These are phyloP conservation scores for Boletus pseudopeckii DNA, from an alignment of 768 basidiomycete genomes.

Conservation along the genomic window DNA sequence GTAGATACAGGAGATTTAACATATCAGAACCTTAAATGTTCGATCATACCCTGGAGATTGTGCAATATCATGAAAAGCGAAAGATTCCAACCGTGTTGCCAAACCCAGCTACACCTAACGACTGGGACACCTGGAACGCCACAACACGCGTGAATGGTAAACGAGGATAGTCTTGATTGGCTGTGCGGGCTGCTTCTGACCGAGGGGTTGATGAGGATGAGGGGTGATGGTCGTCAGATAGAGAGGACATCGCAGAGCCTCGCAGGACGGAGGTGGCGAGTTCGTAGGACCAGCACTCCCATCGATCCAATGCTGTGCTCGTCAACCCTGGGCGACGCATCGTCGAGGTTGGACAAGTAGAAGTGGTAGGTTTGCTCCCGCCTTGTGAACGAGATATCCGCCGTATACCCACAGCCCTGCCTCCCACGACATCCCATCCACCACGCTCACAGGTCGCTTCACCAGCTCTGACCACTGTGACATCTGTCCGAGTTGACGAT, in stretches of 20 bases:
- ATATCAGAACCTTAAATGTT: neutral
- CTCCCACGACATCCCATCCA: conserved; percentile 64
- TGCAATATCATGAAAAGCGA: conserved; percentile 22
- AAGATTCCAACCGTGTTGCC: conserved; percentile 57
- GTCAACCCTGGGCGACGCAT: conserved; percentile 45
- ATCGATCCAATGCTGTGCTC: conserved; percentile 64
- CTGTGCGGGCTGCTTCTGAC: neutral
- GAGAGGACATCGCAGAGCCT: conserved; percentile 48
- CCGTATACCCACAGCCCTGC: conserved; percentile 66
- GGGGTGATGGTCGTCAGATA: conserved; percentile 31
- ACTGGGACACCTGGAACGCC: conserved; percentile 48
- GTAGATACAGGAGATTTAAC: conserved; percentile 18
- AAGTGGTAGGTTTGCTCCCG: conserved; percentile 24
- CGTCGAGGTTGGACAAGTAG: conserved; percentile 11
- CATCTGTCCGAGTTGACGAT: conserved; percentile 40
- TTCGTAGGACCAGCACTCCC: conserved; percentile 83
- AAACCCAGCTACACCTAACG: conserved; percentile 65
- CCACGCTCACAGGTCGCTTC: conserved; percentile 72
- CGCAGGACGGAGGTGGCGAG: conserved; percentile 46
- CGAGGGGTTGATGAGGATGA: conserved; percentile 4
- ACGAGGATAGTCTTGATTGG: conserved; percentile 40
- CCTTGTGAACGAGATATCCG: conserved; percentile 51
- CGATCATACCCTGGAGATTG: neutral
- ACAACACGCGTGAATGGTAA: conserved; percentile 81
- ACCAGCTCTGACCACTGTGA: conserved; percentile 50